phyloP scores from a whole-genome alignment of 768 basidiomycete species.

The Macrolepiota albuminosa region DNA sequence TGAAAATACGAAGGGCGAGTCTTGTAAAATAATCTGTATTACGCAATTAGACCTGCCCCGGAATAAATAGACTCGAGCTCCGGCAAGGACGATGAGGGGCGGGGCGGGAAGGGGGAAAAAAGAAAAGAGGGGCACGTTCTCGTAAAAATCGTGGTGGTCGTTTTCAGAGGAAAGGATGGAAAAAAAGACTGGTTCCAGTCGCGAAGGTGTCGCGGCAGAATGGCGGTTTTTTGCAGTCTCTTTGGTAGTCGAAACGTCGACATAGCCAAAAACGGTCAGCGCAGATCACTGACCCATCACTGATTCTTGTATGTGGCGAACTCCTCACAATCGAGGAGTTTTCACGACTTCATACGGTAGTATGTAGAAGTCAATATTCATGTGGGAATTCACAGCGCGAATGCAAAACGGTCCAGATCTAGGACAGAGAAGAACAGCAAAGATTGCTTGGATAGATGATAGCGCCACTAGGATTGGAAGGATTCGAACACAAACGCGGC shows the following conservation, averaged over 20 bases:
- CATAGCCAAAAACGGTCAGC: background rate
- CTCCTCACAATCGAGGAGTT: background rate
- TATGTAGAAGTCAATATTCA: background rate
- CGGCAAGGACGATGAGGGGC: background rate
- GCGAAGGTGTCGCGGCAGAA: background rate
- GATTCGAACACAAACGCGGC: background rate
- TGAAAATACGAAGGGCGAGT: background rate
- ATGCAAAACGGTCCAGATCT: background rate
- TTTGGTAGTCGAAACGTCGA: background rate
- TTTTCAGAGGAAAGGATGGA: background rate
- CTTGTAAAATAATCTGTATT: background rate
- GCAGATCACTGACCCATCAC: constrained; percentile 1
- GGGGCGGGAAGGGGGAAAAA: background rate
- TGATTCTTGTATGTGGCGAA: background rate
- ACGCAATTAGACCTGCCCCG: background rate
- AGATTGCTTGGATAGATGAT: background rate
- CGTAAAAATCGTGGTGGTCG: too few species aligned
- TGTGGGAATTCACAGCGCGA: background rate
- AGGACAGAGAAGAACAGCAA: background rate
- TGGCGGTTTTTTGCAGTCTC: background rate
- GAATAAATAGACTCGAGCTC: background rate
- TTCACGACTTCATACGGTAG: background rate
- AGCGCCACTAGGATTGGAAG: background rate
- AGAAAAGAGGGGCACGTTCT: background rate
- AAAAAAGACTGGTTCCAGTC: background rate